Percentiles rank a stretch among this genome's conserved stretches.
These are phyloP conservation scores for Mycogone perniciosa DNA, from an alignment of 2,329 filamentous ascomycete genomes.

Conservation along the genomic window DNA sequence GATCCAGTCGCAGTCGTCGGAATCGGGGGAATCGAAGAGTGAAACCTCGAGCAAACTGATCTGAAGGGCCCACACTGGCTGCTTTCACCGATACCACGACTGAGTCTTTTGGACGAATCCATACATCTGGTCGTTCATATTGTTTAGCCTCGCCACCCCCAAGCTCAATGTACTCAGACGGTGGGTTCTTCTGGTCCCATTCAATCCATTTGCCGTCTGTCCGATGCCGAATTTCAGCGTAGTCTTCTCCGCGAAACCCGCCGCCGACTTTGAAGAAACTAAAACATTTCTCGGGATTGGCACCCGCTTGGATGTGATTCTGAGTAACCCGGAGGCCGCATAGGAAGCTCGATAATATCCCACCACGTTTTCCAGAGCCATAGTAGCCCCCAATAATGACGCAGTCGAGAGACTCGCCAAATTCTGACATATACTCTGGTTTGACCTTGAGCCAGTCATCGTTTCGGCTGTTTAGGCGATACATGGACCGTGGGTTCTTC, in stretches of 20 bases:
- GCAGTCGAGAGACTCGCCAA: slow-evolving; percentile 87
- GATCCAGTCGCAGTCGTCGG: slow-evolving; percentile 73
- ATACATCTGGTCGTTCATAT: slow-evolving; percentile 77
- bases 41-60: slow-evolving; percentile 67
- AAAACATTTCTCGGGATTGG: slow-evolving; percentile 67
- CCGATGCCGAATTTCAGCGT: slow-evolving; percentile 70
- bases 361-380: slow-evolving; percentile 79
- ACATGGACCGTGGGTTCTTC: slow-evolving; percentile 86
- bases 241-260: slow-evolving; percentile 79
- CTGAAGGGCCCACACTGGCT: slow-evolving; percentile 65
- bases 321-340: slow-evolving; percentile 76
- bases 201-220: slow-evolving; percentile 89
- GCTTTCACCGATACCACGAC: slow-evolving; percentile 87
- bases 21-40: slow-evolving; percentile 92
- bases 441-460: slow-evolving; percentile 99
- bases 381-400: slow-evolving; percentile 89
- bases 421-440: slow-evolving; percentile 96
- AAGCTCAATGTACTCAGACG: slow-evolving; percentile 71
- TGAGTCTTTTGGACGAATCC: slow-evolving; percentile 86
- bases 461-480: slow-evolving; percentile 81
- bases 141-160: slow-evolving; percentile 66
- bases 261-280: slow-evolving; percentile 99
- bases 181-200: slow-evolving; percentile 74
- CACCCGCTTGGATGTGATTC: slow-evolving; percentile 53
- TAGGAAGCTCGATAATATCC: slow-evolving; percentile 77